Evolutionary conservation across 768 basidiomycete species (phyloP), one percentile per base, ranked within the genome.

Genomic region (Tulasnella sp.): DNA sequence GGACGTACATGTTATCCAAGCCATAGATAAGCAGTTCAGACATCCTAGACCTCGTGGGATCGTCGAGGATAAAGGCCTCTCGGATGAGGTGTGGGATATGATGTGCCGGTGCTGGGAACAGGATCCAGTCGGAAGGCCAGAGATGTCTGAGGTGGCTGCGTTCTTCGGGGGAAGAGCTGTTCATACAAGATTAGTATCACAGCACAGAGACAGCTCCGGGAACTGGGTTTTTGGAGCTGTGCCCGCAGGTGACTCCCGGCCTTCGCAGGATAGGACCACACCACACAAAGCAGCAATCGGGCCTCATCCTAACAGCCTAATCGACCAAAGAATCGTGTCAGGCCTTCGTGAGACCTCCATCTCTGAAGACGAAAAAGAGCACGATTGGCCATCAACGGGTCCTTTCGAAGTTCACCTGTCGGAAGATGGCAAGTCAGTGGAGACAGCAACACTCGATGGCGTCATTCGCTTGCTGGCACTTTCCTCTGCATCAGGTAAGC

Each of bases 21-120:
- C 83, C 44, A 79, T 88, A 37, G 82, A 84, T 26, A 81, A 84
- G 35, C 84, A 85, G 5, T 84, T 82, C 61, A 79, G 84, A 20
- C 88, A 87, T 1, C 83, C 83, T 18, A 83, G 86, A 20, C 87
- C 87, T 10, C 75, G 71, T 18, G 85, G 82, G 6, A 51, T 29
- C n/a, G 82, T 77, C 9, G 77, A 77, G n/a, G 80, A 79, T 2
- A 80, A 80, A 29, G 85, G 85, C 20, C 81, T 87, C 2, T 81
- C 81, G 37, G 85, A 87, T 80, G 82, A 83, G 0, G 81, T 88
- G 76, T 88, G 88, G 88, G 70, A 80, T 10, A 80, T 88, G 70
- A 85, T 88, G 83, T 82, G 81, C 37, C 82, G 81, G 73, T 88
- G 88, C 77, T 88, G 87, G 87, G 79, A 84, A 32, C 83, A 81